Base-by-base conservation (phyloP, 1,284 basidiomycete genomes). In the Boletus albobrunnescens region DNA sequence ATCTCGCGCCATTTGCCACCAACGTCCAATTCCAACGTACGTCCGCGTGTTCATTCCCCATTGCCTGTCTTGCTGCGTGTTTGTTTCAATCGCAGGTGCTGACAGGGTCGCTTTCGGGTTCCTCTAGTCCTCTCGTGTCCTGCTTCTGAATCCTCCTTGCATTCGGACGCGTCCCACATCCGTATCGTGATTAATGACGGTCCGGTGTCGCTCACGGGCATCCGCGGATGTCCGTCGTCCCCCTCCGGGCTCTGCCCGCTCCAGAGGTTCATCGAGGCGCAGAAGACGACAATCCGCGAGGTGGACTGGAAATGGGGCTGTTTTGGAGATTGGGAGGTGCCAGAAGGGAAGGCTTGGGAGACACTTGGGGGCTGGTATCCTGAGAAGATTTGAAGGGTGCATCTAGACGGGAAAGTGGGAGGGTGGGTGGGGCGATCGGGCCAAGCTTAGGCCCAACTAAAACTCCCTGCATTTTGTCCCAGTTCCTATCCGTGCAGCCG, bases 211-310 rank as follows among this genome's bases (percentile, higher is more conserved):
- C 75, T 95, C 32, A 84, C 84, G 2, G 79, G 84, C 28, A 77
- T 91, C 58, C 71, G 74, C 19, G 87, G 86, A 2, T 94, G 91
- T 56, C 79, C 84, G 1, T 65, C 78, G 56, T 67, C 64, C 8
- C 71, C 76, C 36, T 81, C 94, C 50, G 93, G 11, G 11, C 77
- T 94, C 64, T 97, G 93, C 57, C 73, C 86, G 1, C 71, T 94
- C 6, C 71, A 79, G 36, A 79, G 77, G 4, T 94, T 96, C 63
- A 77, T 94, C 27, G 71, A 67, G 1, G 84, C 46, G 9, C 38
- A 49, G 14, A 26, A 42, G n/a, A n/a, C 12, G 68, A 80, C 81
- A 36, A 79, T 90, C 19, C 38, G 60, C 28, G 71, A 80, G 57
- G 86, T 85, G 36, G 85, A 92, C 22, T 41, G 33, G 82, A 65